These are phyloP conservation scores for Rhodofomes roseus DNA, from an alignment of 1,284 basidiomycete species.

Conservation along the genomic window DNA sequence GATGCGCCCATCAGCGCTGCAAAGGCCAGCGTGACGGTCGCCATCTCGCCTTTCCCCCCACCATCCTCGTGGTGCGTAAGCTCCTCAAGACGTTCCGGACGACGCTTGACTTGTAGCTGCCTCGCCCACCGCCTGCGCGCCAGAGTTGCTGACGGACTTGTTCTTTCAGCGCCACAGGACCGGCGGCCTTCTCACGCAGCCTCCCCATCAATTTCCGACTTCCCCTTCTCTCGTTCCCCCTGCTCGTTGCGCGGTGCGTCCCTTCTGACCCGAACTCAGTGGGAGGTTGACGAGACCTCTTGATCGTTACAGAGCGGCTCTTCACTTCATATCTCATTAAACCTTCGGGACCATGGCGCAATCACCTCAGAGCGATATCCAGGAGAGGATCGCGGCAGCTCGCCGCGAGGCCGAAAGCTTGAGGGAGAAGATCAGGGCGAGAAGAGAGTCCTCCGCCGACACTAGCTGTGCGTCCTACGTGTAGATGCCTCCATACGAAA, in stretches of 20 bases:
- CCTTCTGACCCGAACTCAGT: conserved; percentile 1
- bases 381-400: conserved; percentile 93
- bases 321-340: not conserved
- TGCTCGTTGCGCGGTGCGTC: conserved; percentile 3
- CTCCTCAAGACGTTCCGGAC: conserved; percentile 1
- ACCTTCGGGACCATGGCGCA: conserved; percentile 56
- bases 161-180: conserved; percentile 12
- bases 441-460: conserved; percentile 93
- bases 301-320: not conserved
- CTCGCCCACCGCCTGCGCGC: not conserved
- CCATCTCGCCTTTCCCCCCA: conserved; percentile 17
- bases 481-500: conserved; percentile 1
- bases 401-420: conserved; percentile 93
- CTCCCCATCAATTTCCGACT: conserved; percentile 18
- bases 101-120: not conserved
- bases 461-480: conserved; percentile 76
- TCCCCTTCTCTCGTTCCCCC: conserved; percentile 11
- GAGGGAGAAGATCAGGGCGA: conserved; percentile 96
- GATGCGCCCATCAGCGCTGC: conserved; percentile 17
- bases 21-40: conserved; percentile 19
- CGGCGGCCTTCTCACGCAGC: conserved; percentile 20
- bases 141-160: conserved; percentile 4
- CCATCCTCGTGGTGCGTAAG: conserved; percentile 8
- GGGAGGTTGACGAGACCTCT: not conserved
- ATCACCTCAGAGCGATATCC: conserved; percentile 80